Evolutionary conservation across 2,329 filamentous ascomycete genomes (phyloP).

Genomic region (Cadophora luteo-olivacea): DNA sequence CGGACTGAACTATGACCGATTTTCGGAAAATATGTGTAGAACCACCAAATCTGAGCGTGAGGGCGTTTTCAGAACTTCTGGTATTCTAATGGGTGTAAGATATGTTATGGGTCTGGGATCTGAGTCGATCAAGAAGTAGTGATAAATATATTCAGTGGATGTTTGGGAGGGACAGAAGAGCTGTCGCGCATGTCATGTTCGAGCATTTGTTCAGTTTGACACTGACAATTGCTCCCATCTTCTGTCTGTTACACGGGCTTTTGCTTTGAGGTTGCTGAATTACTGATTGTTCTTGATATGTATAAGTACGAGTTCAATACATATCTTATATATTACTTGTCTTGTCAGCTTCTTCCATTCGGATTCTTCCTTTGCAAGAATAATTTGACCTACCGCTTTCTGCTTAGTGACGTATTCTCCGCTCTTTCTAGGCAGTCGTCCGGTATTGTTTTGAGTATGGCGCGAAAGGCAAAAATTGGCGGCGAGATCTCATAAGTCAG

Average conservation of each 20-base stretch:
- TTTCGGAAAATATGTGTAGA: slow-evolving; percentile 1
- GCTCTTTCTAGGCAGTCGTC: no score
- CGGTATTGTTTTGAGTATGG: no score
- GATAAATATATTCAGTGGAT: background rate
- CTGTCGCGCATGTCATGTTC: background rate
- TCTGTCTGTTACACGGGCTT: background rate
- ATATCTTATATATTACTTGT: background rate
- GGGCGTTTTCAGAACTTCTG: slow-evolving; percentile 27
- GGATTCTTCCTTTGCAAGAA: no score
- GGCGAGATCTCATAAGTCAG: no score
- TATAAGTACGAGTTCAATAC: background rate
- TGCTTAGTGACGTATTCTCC: no score
- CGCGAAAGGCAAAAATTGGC: no score
- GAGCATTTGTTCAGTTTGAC: background rate
- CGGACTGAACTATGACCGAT: slow-evolving; percentile 11
- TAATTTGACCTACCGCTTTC: no score
- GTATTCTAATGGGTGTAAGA: slow-evolving; percentile 32
- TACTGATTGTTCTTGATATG: background rate
- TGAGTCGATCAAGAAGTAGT: slow-evolving; percentile 8
- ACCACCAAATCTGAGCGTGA: slow-evolving; percentile 21
- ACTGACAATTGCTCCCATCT: background rate
- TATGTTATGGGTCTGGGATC: slow-evolving; percentile 29
- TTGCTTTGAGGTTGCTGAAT: slow-evolving; percentile 6
- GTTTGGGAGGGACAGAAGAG: no score
- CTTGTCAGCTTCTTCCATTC: background rate